Base-by-base conservation (phyloP, 2,329 filamentous ascomycete genomes). In the Calcarisporium arbuscula region DNA sequence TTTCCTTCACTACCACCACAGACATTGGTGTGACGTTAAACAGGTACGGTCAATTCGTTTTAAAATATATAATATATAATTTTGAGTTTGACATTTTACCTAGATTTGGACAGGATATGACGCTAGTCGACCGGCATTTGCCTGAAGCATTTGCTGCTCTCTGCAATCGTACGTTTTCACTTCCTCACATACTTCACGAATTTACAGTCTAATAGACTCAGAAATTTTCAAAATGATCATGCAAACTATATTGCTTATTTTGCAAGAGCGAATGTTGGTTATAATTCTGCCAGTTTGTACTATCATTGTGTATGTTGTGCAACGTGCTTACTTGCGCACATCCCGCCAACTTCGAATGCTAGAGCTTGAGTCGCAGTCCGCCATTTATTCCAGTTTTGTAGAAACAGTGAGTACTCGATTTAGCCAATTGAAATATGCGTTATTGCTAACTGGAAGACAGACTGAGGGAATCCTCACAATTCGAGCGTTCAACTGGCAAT, bases 341-440 rank as follows among this genome's bases (percentile, higher is more conserved):
- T 76, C 73, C 0, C 64, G 73, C 0, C 74, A 77, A 43, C 53
- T 79, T 4, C 67, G 72, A 23, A 61, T 71, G 10, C 49, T 77
- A 19, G 74, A 77, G 31, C 57, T 78, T 1, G 71, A 77, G 42
- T 63, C 70, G 1, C 67, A 67, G 30, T 61, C 72, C 0, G 65
- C 63, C 0, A 53, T 77, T 0, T 68, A 51, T 26, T 57, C 56
- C 0, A 55, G 47, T 28, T 58, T 68, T 14, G 35, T 67, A 5
- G 64, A 69, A 42, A 58, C 62, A 1, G n/a, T n/a, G n/a, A n/a
- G n/a, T n/a, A n/a, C n/a, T n/a, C n/a, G n/a, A n/a, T n/a, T n/a
- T n/a, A n/a, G n/a, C n/a, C n/a, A n/a, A n/a, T n/a, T n/a, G n/a
- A n/a, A n/a, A n/a, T n/a, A n/a, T n/a, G n/a, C n/a, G n/a, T n/a